Evolutionary conservation across 148 eudicot species (phyloP).

Genomic region (Beta vulgaris): DNA sequence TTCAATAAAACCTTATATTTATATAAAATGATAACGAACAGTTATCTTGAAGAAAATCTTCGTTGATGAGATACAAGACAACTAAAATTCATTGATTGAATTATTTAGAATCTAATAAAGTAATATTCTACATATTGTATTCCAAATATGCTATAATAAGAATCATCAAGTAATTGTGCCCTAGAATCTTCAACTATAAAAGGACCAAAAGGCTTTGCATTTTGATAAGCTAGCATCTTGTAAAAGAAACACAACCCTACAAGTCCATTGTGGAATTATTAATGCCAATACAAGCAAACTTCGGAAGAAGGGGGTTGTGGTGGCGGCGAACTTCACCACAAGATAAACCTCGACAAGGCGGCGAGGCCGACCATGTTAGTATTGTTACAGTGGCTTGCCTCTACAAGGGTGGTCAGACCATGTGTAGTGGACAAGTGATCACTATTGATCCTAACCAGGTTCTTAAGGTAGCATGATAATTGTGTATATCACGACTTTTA

Average conservation of each 20-base stretch:
- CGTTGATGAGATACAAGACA: no score
- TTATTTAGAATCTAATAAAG: no score
- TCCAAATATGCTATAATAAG: no score
- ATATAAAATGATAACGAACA: no score
- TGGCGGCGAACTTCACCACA: constrained; percentile 6
- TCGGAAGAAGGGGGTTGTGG: not conserved
- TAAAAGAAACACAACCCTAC: no score
- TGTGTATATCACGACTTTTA: no score
- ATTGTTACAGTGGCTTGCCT: constrained; percentile 3
- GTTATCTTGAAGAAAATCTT: no score
- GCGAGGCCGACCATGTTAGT: not conserved
- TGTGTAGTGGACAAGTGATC: constrained; percentile 6
- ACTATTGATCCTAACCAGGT: constrained; percentile 26
- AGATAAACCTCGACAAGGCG: constrained; percentile 10
- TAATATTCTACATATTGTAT: no score
- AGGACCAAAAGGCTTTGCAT: not conserved
- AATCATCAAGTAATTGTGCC: no score
- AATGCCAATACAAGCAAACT: constrained; percentile 22
- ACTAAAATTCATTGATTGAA: no score
- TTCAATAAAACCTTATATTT: no score
- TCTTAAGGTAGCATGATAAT: constrained; percentile 19
- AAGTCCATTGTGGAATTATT: no score
- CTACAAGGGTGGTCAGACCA: constrained; percentile 31
- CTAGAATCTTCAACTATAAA: not conserved
- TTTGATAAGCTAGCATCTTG: not conserved